Percentiles rank a stretch among this genome's conserved stretches.
Conservation (phyloP, 2,329 filamentous ascomycete genomes). For the Xylariales sp. region DNA sequence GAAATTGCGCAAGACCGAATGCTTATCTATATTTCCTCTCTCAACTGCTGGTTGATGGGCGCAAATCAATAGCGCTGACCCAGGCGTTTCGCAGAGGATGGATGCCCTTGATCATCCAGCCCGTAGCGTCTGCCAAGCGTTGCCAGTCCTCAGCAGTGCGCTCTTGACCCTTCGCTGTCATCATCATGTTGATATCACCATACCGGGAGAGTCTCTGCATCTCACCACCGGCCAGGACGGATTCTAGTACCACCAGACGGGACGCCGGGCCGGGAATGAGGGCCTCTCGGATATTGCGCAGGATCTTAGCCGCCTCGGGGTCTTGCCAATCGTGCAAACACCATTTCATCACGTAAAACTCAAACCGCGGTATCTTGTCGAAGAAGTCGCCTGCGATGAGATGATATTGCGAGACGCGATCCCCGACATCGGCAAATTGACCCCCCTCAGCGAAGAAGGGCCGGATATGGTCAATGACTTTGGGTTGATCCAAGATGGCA, state of each 20-base stretch:
- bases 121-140: conserved; percentile 21
- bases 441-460: conserved; percentile 24
- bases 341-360: conserved; percentile 34
- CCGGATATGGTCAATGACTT: conserved; percentile 28
- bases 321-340: conserved; percentile 37
- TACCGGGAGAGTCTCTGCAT: conserved; percentile 28
- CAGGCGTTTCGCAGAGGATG: conserved; percentile 17
- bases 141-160: conserved; percentile 25
- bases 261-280: conserved; percentile 20
- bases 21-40: no score
- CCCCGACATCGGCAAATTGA: conserved; percentile 27
- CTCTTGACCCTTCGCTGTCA: conserved; percentile 28
- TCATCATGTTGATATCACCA: conserved; percentile 39
- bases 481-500: conserved; percentile 29
- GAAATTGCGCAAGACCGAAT: no score
- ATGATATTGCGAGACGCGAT: conserved; percentile 19
- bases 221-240: conserved; percentile 27
- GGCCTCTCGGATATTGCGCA: conserved; percentile 22
- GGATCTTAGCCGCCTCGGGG: conserved; percentile 24
- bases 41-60: no score
- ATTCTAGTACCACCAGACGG: conserved; percentile 33
- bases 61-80: conserved; percentile 18
- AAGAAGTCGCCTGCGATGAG: conserved; percentile 36
- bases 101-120: conserved; percentile 23
- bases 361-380: conserved; percentile 23